Conservation (phyloP, 1,284 basidiomycete genomes). For the Cryptococcus wingfieldii region DNA sequence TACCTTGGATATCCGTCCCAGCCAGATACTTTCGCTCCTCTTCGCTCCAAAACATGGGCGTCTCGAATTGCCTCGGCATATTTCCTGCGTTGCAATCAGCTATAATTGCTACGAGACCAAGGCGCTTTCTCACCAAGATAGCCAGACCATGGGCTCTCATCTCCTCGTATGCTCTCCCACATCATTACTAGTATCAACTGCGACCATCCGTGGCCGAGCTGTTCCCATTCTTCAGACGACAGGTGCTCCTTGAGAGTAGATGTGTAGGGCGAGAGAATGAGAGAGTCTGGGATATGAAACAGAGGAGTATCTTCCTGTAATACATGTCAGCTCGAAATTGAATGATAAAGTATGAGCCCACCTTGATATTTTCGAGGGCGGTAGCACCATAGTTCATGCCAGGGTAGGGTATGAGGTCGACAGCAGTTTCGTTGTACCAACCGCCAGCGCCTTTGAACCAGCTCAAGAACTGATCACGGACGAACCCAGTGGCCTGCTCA, state of each 20-base stretch:
- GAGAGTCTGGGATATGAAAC: constrained; percentile 73
- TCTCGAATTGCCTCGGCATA: constrained; percentile 73
- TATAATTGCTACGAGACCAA: neutral
- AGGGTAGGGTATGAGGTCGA: constrained; percentile 27
- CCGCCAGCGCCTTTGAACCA: constrained; percentile 35
- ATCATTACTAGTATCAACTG: constrained; percentile 90
- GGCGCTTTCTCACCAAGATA: constrained; percentile 59
- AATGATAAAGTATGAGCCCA: constrained; percentile 7
- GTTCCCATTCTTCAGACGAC: constrained; percentile 60
- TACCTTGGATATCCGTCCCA: constrained; percentile 82
- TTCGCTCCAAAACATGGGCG: constrained; percentile 91
- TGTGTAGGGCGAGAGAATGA: constrained; percentile 76
- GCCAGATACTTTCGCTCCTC: constrained; percentile 69
- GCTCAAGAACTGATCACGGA: constrained; percentile 20
- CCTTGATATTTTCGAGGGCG: constrained; percentile 48
- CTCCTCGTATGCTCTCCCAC: constrained; percentile 72
- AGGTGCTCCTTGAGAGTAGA: constrained; percentile 54
- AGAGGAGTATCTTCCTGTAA: constrained; percentile 51
- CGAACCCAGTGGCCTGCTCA: constrained; percentile 1
- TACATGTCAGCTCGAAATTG: neutral
- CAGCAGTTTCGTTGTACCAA: constrained; percentile 26
- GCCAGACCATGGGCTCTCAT: constrained; percentile 60
- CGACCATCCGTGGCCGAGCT: constrained; percentile 71
- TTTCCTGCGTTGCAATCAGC: constrained; percentile 24
- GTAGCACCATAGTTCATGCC: constrained; percentile 47